Base-by-base conservation (phyloP, 2,329 filamentous ascomycete genomes). In the Ascocoryne sarcoides region DNA sequence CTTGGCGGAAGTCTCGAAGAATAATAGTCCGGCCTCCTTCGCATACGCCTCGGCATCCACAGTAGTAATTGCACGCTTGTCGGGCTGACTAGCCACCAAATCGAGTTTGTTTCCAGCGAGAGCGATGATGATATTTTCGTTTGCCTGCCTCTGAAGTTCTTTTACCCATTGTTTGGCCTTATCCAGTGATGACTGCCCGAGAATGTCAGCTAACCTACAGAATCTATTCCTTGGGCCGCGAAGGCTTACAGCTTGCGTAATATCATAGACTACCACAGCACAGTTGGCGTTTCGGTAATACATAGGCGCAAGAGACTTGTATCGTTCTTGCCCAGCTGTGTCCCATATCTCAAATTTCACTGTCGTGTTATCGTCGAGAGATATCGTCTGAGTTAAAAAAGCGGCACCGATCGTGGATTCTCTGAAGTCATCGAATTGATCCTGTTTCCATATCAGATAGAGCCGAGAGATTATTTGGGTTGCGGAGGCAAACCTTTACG, bases 311-410 rank as follows among this genome's bases (percentile, higher is more conserved):
- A 98, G 74, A 10, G 92, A 96, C 74, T 96, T 96, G 76, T 96
- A 98, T 60, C 93, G 80, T 68, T 98, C 92, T 69, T 98, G 92
- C 49, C 92, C 92, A 49, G 92, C 92, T 8, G 92, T 98, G 67
- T 95, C 89, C 89, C 92, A 98, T 62, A 98, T 98, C 68, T 98
- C 92, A 61, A 98, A 98, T 73, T 98, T 98, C 67, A 98, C 90
- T 42, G 92, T 98, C 45, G 92, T 96, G 66, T 80, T 92, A 62
- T 96, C 92, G 64, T 96, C 90, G 65, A 98, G 83, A 43, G 90
- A 90, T 64, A 98, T 95, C 54, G 92, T 98, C 68, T 98, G 92
- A 58, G 92, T 98, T 54, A 98, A 77, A 75, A 98, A 98, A 54
- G 93, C 93, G 56, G 93, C 92, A 65, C 92, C 57, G 46, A 59